Percentiles rank a stretch among this genome's conserved stretches.
Evolutionary conservation across 73 alveolate genomes (phyloP).

Genomic region (Strombidium stylifer): DNA sequence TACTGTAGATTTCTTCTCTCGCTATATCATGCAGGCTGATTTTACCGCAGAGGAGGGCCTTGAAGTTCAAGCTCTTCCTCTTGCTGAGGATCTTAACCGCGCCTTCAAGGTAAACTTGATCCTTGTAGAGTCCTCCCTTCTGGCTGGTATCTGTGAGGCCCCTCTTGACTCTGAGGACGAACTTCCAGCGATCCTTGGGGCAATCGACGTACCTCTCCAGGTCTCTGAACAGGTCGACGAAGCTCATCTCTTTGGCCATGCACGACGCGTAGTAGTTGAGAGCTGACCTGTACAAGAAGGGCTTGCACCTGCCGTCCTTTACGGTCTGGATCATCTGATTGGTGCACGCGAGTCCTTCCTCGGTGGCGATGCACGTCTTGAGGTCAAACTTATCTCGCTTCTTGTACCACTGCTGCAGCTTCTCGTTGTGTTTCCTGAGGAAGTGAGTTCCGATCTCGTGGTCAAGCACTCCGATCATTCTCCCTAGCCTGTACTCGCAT

Average conservation of each 20-base stretch:
- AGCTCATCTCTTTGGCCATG: conserved; percentile 59
- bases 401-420: conserved; percentile 65
- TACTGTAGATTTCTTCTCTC: conserved; percentile 34
- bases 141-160: conserved; percentile 79
- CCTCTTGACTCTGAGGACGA: conserved; percentile 79
- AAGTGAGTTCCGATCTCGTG: conserved; percentile 92
- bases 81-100: conserved; percentile 68
- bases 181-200: conserved; percentile 72
- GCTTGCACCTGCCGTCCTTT: conserved; percentile 24
- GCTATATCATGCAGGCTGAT: conserved; percentile 66
- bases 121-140: conserved; percentile 85
- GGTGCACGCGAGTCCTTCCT: conserved; percentile 85
- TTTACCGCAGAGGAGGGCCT: conserved; percentile 68
- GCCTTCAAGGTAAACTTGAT: conserved; percentile 79
- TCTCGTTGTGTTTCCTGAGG: conserved; percentile 72
- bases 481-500: conserved; percentile 68
- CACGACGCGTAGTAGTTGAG: conserved; percentile 74
- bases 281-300: conserved; percentile 75
- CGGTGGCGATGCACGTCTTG: conserved; percentile 62
- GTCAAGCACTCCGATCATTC: conserved; percentile 74
- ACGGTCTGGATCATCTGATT: conserved; percentile 54
- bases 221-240: conserved; percentile 68
- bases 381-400: conserved; percentile 73
- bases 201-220: conserved; percentile 69
- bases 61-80: conserved; percentile 60